Conservation (phyloP, 1,284 basidiomycete genomes). For the Microbotryum scabiosae region DNA sequence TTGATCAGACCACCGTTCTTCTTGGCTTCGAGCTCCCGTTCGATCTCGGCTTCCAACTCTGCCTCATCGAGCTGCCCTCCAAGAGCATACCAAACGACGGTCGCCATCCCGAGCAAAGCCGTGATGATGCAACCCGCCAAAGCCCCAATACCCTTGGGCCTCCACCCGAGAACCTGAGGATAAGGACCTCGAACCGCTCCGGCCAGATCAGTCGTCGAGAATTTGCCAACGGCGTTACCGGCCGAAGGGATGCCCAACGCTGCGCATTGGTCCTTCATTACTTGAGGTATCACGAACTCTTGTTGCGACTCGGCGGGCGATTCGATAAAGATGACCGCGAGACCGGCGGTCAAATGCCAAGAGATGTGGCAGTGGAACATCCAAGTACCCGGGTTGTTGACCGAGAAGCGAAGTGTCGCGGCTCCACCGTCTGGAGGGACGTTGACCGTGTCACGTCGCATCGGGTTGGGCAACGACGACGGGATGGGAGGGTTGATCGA, state of each 20-base stretch:
- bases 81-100: slow-evolving; percentile 58
- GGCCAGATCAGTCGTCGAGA: slow-evolving; percentile 52
- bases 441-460: slow-evolving; percentile 58
- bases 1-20: slow-evolving; percentile 19
- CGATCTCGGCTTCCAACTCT: slow-evolving; percentile 33
- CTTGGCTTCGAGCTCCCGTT: slow-evolving; percentile 18
- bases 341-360: slow-evolving; percentile 62
- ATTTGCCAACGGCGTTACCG: slow-evolving; percentile 71
- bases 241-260: slow-evolving; percentile 51
- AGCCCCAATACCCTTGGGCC: slow-evolving; percentile 44
- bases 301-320: slow-evolving; percentile 59
- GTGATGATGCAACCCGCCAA: slow-evolving; percentile 77
- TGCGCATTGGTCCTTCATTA: slow-evolving; percentile 61
- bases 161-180: slow-evolving; percentile 27
- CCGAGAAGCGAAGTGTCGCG: slow-evolving; percentile 55
- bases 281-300: slow-evolving; percentile 46
- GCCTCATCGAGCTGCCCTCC: slow-evolving; percentile 36
- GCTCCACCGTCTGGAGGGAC: slow-evolving; percentile 53
- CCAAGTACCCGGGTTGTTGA: slow-evolving; percentile 79
- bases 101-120: slow-evolving; percentile 67
- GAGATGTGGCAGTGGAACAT: slow-evolving; percentile 54
- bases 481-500: slow-evolving; percentile 68
- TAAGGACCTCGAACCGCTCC: slow-evolving; percentile 45
- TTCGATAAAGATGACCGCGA: slow-evolving; percentile 65
- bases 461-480: slow-evolving; percentile 69